Evolutionary conservation across 169 alveolate genomes (phyloP).

Genomic region (Cryptosporidium parvum): DNA sequence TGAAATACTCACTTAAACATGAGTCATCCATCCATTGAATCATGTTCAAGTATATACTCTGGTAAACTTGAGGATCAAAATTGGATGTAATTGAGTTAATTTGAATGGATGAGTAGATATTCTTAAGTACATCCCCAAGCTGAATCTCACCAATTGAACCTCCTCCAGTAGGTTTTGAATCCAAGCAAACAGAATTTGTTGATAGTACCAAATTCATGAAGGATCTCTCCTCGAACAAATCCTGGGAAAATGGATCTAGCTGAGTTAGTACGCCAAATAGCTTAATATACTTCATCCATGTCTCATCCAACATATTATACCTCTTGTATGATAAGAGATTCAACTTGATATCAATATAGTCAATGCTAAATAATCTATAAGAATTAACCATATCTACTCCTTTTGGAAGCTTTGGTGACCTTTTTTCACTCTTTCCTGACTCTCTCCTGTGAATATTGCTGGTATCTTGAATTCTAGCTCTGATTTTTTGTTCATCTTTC

Average conservation of each 20-base stretch:
- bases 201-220: slow-evolving; percentile 61
- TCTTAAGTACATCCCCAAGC: slow-evolving; percentile 23
- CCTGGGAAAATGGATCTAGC: slow-evolving; percentile 27
- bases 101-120: slow-evolving; percentile 23
- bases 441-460: not conserved
- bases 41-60: slow-evolving; percentile 20
- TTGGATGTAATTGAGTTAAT: slow-evolving; percentile 32
- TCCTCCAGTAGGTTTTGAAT: slow-evolving; percentile 18
- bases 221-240: slow-evolving; percentile 52
- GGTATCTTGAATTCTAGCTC: not conserved
- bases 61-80: slow-evolving; percentile 47
- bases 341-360: slow-evolving; percentile 39
- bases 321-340: slow-evolving; percentile 39
- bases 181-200: slow-evolving; percentile 57
- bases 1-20: slow-evolving; percentile 12
- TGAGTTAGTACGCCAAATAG: slow-evolving; percentile 39
- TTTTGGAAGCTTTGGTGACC: slow-evolving; percentile 12
- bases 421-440: not conserved
- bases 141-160: slow-evolving; percentile 12
- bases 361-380: slow-evolving; percentile 43
- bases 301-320: slow-evolving; percentile 71
- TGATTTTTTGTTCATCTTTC: not conserved
- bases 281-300: slow-evolving; percentile 66
- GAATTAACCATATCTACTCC: slow-evolving; percentile 25
- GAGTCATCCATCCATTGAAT: slow-evolving; percentile 23